Percentiles rank a stretch among this genome's conserved stretches.
Evolutionary conservation across 768 basidiomycete species (phyloP).

Genomic region (Floccularia luteovirens): DNA sequence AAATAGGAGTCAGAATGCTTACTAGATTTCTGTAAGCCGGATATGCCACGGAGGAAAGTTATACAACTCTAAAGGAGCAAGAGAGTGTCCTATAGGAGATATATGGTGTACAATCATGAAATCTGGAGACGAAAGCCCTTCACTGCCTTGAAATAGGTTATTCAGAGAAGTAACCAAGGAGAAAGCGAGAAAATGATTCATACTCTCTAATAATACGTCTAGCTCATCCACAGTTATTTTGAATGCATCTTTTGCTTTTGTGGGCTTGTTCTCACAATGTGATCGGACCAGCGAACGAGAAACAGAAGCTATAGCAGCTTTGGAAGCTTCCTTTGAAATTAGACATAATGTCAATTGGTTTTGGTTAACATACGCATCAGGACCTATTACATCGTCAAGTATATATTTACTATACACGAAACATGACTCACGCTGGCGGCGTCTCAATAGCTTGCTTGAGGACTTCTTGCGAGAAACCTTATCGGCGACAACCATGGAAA

Average conservation of each 20-base stretch:
- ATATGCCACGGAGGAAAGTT: constrained; percentile 86
- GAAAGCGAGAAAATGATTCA: constrained; percentile 8
- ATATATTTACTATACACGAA: neutral
- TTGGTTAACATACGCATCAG: neutral
- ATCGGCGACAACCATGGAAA: constrained; percentile 12
- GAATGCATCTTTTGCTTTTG: constrained; percentile 16
- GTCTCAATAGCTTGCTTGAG: constrained; percentile 2
- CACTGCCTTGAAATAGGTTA: constrained; percentile 27
- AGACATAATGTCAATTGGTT: constrained; percentile 42
- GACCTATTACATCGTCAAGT: neutral
- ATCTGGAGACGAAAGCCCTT: constrained; percentile 60
- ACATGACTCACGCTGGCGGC: constrained; percentile 3
- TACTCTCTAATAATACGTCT: constrained; percentile 53
- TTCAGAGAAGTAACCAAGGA: constrained; percentile 4
- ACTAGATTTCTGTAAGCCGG: constrained; percentile 78
- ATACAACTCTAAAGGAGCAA: constrained; percentile 53
- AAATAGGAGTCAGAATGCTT: too few species aligned
- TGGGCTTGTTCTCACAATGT: constrained; percentile 16
- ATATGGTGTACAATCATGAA: constrained; percentile 70
- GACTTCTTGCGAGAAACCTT: neutral
- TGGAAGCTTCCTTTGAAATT: constrained; percentile 52
- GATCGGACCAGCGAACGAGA: constrained; percentile 41
- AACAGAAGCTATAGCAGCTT: constrained; percentile 53
- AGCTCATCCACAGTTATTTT: constrained; percentile 36
- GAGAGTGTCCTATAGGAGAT: constrained; percentile 23